Percentiles rank a stretch among this genome's conserved stretches.
Conservation (phyloP, 1,284 basidiomycete species). For the Moniliella sp. region DNA sequence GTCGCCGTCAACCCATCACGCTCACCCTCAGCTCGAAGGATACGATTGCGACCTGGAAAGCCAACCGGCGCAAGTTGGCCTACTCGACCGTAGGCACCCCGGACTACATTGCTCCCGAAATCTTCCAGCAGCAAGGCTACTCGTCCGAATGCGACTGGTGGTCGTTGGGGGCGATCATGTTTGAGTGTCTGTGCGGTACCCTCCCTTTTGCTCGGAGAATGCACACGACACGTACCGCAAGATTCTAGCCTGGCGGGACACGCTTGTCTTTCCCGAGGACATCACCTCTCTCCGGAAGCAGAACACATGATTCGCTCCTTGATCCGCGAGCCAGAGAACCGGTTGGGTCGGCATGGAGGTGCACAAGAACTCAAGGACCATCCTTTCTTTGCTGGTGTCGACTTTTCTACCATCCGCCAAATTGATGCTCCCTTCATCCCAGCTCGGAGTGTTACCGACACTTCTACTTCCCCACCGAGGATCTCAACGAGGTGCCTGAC, state of each 20-base stretch:
- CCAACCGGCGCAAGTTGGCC: constrained; percentile 67
- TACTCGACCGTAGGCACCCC: constrained; percentile 57
- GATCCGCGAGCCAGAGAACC: constrained; percentile 78
- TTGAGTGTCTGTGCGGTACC: constrained; percentile 46
- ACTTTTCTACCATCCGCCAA: constrained; percentile 69
- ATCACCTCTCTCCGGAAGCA: constrained; percentile 68
- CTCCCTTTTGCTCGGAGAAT: constrained; percentile 42
- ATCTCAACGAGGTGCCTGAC: constrained; percentile 59
- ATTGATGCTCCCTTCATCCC: constrained; percentile 93
- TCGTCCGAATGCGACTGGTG: constrained; percentile 92
- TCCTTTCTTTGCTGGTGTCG: constrained; percentile 85
- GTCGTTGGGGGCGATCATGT: constrained; percentile 74
- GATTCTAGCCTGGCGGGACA: constrained; percentile 63
- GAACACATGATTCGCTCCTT: constrained; percentile 65
- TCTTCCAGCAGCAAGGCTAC: constrained; percentile 64
- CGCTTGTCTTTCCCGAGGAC: constrained; percentile 75
- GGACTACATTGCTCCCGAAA: constrained; percentile 66
- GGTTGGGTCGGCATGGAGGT: constrained; percentile 47
- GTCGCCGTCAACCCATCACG: constrained; percentile 21
- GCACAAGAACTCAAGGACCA: constrained; percentile 79
- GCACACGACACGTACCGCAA: constrained; percentile 25
- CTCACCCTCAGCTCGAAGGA: constrained; percentile 59
- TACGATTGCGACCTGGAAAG: constrained; percentile 68
- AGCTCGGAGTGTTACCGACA: constrained; percentile 61
- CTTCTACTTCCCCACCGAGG: constrained; percentile 90